Evolutionary conservation across 164 flowering plant species (phyloP), one percentile per base, ranked within the genome.

Genomic region (Chloranthus sessilifolius): DNA sequence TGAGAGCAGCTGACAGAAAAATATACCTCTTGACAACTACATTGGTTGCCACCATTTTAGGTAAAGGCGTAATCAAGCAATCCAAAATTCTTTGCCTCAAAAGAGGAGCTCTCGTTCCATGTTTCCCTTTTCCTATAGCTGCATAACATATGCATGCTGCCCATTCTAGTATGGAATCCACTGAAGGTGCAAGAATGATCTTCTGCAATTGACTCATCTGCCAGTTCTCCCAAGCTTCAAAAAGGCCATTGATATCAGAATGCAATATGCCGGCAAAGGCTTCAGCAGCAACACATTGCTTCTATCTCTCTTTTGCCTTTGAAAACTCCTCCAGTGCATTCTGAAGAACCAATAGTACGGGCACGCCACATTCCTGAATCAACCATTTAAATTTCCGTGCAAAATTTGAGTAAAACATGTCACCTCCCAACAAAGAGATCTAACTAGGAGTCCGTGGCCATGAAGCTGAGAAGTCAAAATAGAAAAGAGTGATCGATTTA

Each of bases 401-500:
- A 75, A 88, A 92, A 66, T 66, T 84, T 22, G 99, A 68, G 65
- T 86, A 86, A 50, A 92, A 92, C 16, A 79, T 81, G 66, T 82
- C 88, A 70, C 54, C 74, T 53, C 95, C 95, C 50, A 86, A 58
- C 53, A 88, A 65, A 59, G 95, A 81, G 11, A 92, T 88, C 98
- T 96, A 92, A 66, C 77, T 88, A 34, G 99, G 99, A 51, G 95
- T 92, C 10, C 95, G 86, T 31, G 99, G 99, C 99, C 99, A 92
- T 58, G 95, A 82, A 52, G 96, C 73, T 39, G 94, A 79, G 63
- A 92, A 92, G 44, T 92, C 95, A 67, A 92, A 92, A 66, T 88
- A 92, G 68, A 92, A 92, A 46, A 70, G 82, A 56, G 95, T 88
- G 48, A 88, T 86, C 33, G 96, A 82, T 68, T 85, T 88, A 74